phyloP scores from a whole-genome alignment of 495 filamentous ascomycete species.

The Neurospora discreta region DNA sequence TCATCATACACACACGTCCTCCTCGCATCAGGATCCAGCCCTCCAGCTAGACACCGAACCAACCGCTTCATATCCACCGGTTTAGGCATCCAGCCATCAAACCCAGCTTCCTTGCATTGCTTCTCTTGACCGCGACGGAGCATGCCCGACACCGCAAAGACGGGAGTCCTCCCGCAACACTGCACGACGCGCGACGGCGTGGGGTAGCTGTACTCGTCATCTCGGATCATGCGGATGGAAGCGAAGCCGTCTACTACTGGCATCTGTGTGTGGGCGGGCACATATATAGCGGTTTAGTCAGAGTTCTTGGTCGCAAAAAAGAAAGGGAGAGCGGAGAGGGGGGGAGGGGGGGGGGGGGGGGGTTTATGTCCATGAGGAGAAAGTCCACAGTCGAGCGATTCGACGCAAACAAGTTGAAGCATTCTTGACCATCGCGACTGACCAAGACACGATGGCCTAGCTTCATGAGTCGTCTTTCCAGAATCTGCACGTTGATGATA shows the following conservation, averaged over 20 bases:
- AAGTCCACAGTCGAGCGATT: constrained; percentile 14
- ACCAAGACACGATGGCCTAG: constrained; percentile 54
- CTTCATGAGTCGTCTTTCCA: constrained; percentile 64
- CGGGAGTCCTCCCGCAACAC: constrained; percentile 10
- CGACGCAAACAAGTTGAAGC: constrained; percentile 44
- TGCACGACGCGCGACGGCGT: constrained; percentile 11
- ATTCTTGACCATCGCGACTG: constrained; percentile 74
- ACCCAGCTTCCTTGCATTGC: constrained; percentile 5
- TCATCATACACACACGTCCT: constrained; percentile 5
- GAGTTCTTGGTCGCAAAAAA: background rate
- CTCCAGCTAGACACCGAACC: constrained; percentile 5
- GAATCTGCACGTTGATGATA: constrained; percentile 67
- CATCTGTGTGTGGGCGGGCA: constrained; percentile 10
- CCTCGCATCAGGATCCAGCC: constrained; percentile 3
- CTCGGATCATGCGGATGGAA: constrained; percentile 10
- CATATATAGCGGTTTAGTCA: background rate
- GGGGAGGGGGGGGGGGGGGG: no score
- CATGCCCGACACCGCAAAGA: constrained; percentile 14
- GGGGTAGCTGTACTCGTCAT: constrained; percentile 5
- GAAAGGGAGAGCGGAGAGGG: no score
- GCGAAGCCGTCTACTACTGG: constrained; percentile 14
- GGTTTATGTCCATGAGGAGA: constrained; percentile 17
- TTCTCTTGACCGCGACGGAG: constrained; percentile 12
- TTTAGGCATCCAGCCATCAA: constrained; percentile 73
- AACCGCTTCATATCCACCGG: constrained; percentile 49